These are phyloP conservation scores for Lagerstroemia speciosa DNA, from an alignment of 345 rosid genomes.

Conservation along the genomic window DNA sequence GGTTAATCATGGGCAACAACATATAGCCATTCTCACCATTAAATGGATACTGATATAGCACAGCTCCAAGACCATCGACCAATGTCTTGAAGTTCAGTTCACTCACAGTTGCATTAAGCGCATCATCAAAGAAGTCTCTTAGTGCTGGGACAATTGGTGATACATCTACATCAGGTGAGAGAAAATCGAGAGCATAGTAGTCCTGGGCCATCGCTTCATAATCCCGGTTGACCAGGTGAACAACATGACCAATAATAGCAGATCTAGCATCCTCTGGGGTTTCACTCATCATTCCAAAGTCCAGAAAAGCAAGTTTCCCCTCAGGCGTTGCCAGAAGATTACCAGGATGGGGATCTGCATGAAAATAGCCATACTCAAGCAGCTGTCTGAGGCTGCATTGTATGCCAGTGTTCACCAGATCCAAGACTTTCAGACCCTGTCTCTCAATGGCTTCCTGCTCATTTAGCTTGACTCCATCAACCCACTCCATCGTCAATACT, in stretches of 20 bases:
- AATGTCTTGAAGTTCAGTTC: slow-evolving; percentile 91
- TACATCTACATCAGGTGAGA: slow-evolving; percentile 80
- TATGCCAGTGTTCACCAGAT: slow-evolving; percentile 87
- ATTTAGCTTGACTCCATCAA: slow-evolving; percentile 78
- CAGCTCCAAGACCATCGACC: slow-evolving; percentile 91
- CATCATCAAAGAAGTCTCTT: slow-evolving; percentile 87
- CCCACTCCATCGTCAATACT: slow-evolving; percentile 97
- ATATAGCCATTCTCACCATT: slow-evolving; percentile 37
- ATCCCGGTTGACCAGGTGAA: slow-evolving; percentile 91
- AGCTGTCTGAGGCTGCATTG: slow-evolving; percentile 95
- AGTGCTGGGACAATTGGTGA: slow-evolving; percentile 94
- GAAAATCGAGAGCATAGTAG: slow-evolving; percentile 81
- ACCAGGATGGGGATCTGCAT: slow-evolving; percentile 99
- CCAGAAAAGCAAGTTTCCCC: slow-evolving; percentile 95
- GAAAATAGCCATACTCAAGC: slow-evolving; percentile 91
- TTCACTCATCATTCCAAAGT: slow-evolving; percentile 99
- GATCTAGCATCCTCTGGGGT: slow-evolving; percentile 96
- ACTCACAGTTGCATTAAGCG: slow-evolving; percentile 83
- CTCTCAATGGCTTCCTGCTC: slow-evolving; percentile 85
- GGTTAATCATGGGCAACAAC: neutral
- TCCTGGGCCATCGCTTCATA: slow-evolving; percentile 98
- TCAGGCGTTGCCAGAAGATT: slow-evolving; percentile 96
- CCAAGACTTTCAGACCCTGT: slow-evolving; percentile 92
- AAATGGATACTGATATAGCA: slow-evolving; percentile 86
- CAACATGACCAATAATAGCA: slow-evolving; percentile 80